Evolutionary conservation across 208 protist species (phyloP), one percentile per base, ranked within the genome.

Genomic region (Trypanosoma rangeli): DNA sequence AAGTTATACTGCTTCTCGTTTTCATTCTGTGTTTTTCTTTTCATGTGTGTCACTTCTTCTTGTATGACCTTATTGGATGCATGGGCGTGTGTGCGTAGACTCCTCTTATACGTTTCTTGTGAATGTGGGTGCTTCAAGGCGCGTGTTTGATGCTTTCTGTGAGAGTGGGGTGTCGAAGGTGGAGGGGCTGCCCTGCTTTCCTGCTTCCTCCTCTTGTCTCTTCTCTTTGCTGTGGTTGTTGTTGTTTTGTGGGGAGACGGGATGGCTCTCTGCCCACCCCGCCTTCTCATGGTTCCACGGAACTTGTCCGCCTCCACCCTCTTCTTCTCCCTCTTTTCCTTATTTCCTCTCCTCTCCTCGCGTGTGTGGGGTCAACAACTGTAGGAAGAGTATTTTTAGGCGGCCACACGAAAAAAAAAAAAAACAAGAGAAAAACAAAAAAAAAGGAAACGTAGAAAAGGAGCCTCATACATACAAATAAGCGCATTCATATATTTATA

Each of bases 331-430:
- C 37, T 16, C 28, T 54, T 54, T 46, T 53, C 2, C 46, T 56
- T 12, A 59, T 22, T 35, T 59, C 64, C 57, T 18, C 50, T 64
- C 24, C 64, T 66, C 54, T 70, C 57, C 50, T 57, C 50, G 33
- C 58, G 49, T 59, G 68, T 20, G 46, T 8, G 42, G 1, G 35
- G 24, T 44, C 39, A 55, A 28, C 13, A 58, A 10, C 20, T 20
- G 31, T 22, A 44, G 39, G 18, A 48, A 55, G 29, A n/a, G 24
- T n/a, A 35, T 50, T 37, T 4, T 59, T 44, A 35, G 60, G 13
- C 24, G 20, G 12, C 48, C 29, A 37, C 8, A 37, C 12, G 15
- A 58, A 58, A 35, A 58, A 37, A 35, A 35, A 58, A 58, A 5
- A 35, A 35, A 35, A 37, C 35, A 35, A 24, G 1, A 55, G 2